Evolutionary conservation across 108 stramenopile species (phyloP).

Genomic region (Skeletonema marinoi): DNA sequence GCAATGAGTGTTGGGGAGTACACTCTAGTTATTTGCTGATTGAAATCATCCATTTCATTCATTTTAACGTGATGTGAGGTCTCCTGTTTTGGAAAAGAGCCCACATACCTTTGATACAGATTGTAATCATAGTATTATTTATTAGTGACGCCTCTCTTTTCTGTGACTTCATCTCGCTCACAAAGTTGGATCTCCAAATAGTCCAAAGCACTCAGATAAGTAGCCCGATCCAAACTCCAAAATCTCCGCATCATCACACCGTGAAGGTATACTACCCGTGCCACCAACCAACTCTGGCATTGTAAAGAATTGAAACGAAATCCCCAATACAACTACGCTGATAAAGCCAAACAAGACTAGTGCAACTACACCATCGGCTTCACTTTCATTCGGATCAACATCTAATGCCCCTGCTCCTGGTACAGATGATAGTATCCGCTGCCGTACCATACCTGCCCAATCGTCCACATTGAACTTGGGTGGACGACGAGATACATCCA

Average conservation of each 20-base stretch:
- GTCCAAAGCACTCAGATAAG: constrained; percentile 2
- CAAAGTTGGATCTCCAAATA: background rate
- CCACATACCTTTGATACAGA: too few relatives aligned
- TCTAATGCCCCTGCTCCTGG: constrained; percentile 20
- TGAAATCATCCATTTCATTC: too few relatives aligned
- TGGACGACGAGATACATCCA: constrained; percentile 24
- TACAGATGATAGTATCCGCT: constrained; percentile 14
- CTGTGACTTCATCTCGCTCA: background rate
- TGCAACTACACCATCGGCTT: constrained; percentile 12
- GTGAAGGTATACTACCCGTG: background rate
- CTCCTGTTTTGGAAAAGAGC: too few relatives aligned
- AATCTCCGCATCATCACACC: background rate
- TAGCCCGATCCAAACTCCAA: constrained; percentile 4
- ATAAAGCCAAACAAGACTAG: constrained; percentile 17
- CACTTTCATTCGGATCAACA: constrained; percentile 27
- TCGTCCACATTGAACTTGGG: constrained; percentile 14
- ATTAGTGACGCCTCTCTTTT: background rate
- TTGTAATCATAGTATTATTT: too few relatives aligned
- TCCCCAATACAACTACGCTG: constrained; percentile 1
- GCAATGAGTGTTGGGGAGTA: background rate
- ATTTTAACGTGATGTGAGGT: too few relatives aligned
- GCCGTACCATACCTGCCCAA: constrained; percentile 26
- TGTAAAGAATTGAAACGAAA: constrained; percentile 22
- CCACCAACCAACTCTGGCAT: constrained; percentile 22
- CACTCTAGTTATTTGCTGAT: too few relatives aligned